Conservation (phyloP, 2,329 filamentous ascomycete species). For the Lachnellula arida region DNA sequence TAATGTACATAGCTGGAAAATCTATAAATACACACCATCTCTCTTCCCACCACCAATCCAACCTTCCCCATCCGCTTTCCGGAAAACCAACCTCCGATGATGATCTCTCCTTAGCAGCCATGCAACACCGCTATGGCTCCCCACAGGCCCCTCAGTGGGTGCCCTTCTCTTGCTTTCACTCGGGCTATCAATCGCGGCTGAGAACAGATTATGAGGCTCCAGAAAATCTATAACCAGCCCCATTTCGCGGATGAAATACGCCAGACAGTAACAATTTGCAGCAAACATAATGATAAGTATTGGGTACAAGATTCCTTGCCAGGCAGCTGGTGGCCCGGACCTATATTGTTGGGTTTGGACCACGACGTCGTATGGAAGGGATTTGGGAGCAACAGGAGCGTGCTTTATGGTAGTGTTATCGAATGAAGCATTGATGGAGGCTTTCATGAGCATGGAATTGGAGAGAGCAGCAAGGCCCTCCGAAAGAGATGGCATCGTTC, state of each 20-base stretch:
- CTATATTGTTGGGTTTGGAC: slow-evolving; percentile 8
- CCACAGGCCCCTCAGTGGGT: neutral
- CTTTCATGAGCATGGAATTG: slow-evolving; percentile 8
- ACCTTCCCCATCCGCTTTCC: neutral
- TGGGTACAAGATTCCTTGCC: slow-evolving; percentile 7
- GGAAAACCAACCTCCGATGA: slow-evolving; percentile 1
- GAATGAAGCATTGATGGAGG: slow-evolving; percentile 5
- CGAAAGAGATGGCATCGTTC: slow-evolving; percentile 1
- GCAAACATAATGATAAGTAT: slow-evolving; percentile 6
- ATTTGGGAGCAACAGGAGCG: neutral
- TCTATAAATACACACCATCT: slow-evolving; percentile 1
- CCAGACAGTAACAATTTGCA: slow-evolving; percentile 5
- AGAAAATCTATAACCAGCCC: slow-evolving; percentile 5
- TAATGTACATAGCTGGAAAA: neutral
- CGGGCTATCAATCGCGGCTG: slow-evolving; percentile 2
- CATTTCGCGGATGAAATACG: slow-evolving; percentile 6
- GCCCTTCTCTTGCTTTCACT: slow-evolving; percentile 1
- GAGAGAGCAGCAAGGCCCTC: slow-evolving; percentile 7
- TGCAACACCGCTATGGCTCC: neutral
- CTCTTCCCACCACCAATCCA: neutral
- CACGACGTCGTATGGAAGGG: neutral
- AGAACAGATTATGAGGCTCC: slow-evolving; percentile 3
- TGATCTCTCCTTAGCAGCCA: slow-evolving; percentile 4
- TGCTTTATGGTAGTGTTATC: neutral
- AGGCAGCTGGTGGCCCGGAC: slow-evolving; percentile 1